Evolutionary conservation across 148 eudicot species (phyloP), one percentile per base, ranked within the genome.

Genomic region (Camellia sinensis): DNA sequence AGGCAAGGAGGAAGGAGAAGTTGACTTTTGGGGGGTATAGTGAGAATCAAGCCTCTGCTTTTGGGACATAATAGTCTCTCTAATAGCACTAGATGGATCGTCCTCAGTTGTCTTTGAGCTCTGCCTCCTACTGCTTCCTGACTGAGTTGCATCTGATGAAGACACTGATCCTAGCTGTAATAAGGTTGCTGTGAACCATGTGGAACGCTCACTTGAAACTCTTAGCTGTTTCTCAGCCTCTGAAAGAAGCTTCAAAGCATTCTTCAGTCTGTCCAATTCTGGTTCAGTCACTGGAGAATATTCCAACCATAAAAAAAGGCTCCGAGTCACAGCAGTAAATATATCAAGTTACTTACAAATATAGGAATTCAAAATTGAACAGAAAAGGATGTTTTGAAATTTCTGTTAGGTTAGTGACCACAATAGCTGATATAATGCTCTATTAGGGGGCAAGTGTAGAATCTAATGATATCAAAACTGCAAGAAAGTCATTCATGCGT

Each of bases 161-260:
- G 95, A 83, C 67, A 86, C 84, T 4, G 98, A 92, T 54, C 99
- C 99, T 13, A 96, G 92, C 86, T 93, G 99, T 79, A 96, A 86
- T 12, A 96, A 86, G 71, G 98, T 96, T 77, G 99, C 99, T 59
- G 98, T 96, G 83, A 96, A 96, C 99, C 99, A 96, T 76, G 98
- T 96, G 54, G 99, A 92, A 29, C 94, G 91, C 84, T 96, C 99
- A 75, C 94, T 92, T 17, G 98, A 93, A 83, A 88, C 92, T 85
- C 97, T 86, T n/a, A 96, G 82, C 80, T 94, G 99, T 80, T 92
- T 96, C 88, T 96, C 99, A 43, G 99, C 94, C 68, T 94, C 99
- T 57, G 99, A 96, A 68, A 96, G 97, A 86, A 96, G 97, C 86
- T 89, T 91, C 62, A 96, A 75, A 64, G 99, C 99, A 78, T 90